phyloP scores from a whole-genome alignment of 331 rosid species.

The Pyrus hybrid region DNA sequence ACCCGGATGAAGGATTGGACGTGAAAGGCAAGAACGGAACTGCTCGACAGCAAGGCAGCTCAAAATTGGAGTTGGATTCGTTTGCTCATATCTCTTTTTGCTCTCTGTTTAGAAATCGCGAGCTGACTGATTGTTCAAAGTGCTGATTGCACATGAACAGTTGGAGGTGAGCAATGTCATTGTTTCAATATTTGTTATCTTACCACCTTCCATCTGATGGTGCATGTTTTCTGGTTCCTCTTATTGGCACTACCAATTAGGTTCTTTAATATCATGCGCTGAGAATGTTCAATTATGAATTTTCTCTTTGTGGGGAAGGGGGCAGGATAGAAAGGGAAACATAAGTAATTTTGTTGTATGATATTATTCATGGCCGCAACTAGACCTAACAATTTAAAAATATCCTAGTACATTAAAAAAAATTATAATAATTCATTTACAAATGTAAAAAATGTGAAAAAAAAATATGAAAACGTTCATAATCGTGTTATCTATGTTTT shows the following conservation, averaged over 20 bases:
- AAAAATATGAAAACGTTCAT: too few species aligned
- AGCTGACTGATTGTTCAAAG: background rate
- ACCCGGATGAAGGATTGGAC: slow-evolving; percentile 40
- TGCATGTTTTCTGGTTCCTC: background rate
- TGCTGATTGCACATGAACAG: slow-evolving; percentile 21
- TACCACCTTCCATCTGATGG: background rate
- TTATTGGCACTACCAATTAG: too few species aligned
- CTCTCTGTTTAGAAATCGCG: background rate
- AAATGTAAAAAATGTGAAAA: too few species aligned
- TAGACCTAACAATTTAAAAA: too few species aligned
- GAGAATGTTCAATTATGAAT: background rate
- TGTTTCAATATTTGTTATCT: background rate
- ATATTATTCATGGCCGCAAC: too few species aligned
- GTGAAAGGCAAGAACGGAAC: background rate
- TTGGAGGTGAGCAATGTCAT: slow-evolving; percentile 33
- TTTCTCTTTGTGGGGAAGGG: background rate
- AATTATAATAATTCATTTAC: too few species aligned
- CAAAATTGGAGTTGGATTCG: slow-evolving; percentile 7
- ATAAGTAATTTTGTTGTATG: too few species aligned
- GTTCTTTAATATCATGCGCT: background rate
- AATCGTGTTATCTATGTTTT: too few species aligned
- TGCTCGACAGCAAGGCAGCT: slow-evolving; percentile 5
- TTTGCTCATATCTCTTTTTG: background rate
- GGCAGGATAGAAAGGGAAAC: background rate
- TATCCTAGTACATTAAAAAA: too few species aligned